phyloP scores from a whole-genome alignment of 2,329 filamentous ascomycete species.

The Golovinomyces cichoracearum region DNA sequence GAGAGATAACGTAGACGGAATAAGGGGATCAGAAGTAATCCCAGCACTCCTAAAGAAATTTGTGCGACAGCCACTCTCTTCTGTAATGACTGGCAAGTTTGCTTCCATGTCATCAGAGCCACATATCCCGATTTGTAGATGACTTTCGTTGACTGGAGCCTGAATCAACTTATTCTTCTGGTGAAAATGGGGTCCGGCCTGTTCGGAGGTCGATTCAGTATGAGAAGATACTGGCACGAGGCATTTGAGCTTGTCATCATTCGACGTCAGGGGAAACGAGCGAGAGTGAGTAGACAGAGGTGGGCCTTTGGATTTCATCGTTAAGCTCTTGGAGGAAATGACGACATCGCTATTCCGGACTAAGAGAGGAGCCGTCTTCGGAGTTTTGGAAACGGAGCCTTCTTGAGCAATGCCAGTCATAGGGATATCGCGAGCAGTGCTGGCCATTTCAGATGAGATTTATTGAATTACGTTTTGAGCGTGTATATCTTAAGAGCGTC shows the following conservation, averaged over 20 bases:
- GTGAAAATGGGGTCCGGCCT: background rate
- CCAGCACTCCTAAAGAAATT: too few relatives aligned
- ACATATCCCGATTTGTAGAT: too few relatives aligned
- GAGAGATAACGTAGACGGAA: too few relatives aligned
- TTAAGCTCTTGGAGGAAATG: constrained; percentile 41
- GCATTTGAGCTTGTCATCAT: background rate
- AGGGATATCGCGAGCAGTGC: constrained; percentile 37
- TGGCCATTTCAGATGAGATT: constrained; percentile 38
- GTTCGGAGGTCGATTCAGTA: background rate
- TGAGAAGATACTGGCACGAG: background rate
- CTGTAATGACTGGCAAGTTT: too few relatives aligned
- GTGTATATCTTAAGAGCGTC: too few relatives aligned
- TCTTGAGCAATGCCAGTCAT: constrained; percentile 26
- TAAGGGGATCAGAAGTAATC: too few relatives aligned
- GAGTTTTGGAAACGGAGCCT: background rate
- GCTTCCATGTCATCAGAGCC: too few relatives aligned
- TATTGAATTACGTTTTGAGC: constrained; percentile 9
- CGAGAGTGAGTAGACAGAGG: constrained; percentile 75
- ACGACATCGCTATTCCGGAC: constrained; percentile 40
- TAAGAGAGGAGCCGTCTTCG: background rate
- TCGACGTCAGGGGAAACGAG: constrained; percentile 59
- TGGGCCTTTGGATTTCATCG: constrained; percentile 24
- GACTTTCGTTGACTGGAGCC: too few relatives aligned
- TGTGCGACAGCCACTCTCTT: too few relatives aligned
- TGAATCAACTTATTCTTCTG: too few relatives aligned